Percentiles rank a stretch among this genome's conserved stretches.
phyloP scores from a whole-genome alignment of 805 yeast genomes.

The Candida xiaguanensis region DNA sequence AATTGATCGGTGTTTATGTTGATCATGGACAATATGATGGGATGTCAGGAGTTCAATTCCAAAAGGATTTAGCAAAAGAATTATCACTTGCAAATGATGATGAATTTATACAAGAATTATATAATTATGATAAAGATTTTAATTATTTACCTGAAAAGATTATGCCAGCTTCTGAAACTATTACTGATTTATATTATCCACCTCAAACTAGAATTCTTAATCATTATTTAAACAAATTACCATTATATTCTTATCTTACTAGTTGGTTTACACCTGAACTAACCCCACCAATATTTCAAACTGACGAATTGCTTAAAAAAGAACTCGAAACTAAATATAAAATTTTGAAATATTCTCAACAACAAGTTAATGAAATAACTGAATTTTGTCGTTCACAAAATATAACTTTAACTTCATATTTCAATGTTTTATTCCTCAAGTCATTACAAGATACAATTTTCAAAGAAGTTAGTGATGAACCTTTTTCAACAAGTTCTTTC shows the following conservation, averaged over 20 bases:
- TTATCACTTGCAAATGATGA: conserved; percentile 9
- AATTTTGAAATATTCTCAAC: conserved; percentile 13
- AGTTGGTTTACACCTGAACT: conserved; percentile 1
- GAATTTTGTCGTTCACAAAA: conserved; percentile 15
- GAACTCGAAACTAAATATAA: conserved; percentile 11
- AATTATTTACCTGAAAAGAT: conserved; percentile 9
- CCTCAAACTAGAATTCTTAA: conserved; percentile 6
- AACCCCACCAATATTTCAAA: conserved; percentile 12
- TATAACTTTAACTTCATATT: conserved; percentile 21
- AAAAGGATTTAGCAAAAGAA: conserved; percentile 18
- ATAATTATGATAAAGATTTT: conserved; percentile 9
- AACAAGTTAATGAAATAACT: conserved; percentile 10
- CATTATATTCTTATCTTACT: conserved; percentile 1
- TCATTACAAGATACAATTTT: conserved; percentile 16
- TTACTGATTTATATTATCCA: conserved; percentile 11
- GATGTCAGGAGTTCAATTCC: conserved; percentile 25
- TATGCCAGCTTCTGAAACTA: conserved; percentile 7
- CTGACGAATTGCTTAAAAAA: conserved; percentile 8
- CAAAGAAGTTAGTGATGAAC: conserved; percentile 2
- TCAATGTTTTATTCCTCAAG: conserved; percentile 15
- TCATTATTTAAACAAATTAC: conserved; percentile 6
- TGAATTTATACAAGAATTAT: conserved; percentile 7
- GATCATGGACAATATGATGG: conserved; percentile 32
- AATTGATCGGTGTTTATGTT: conserved; percentile 17
- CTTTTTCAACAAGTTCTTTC: conserved; percentile 11